Percentiles rank a stretch among this genome's conserved stretches.
These are phyloP conservation scores for Pythium monospermum DNA, from an alignment of 352 stramenopile genomes.

Conservation along the genomic window DNA sequence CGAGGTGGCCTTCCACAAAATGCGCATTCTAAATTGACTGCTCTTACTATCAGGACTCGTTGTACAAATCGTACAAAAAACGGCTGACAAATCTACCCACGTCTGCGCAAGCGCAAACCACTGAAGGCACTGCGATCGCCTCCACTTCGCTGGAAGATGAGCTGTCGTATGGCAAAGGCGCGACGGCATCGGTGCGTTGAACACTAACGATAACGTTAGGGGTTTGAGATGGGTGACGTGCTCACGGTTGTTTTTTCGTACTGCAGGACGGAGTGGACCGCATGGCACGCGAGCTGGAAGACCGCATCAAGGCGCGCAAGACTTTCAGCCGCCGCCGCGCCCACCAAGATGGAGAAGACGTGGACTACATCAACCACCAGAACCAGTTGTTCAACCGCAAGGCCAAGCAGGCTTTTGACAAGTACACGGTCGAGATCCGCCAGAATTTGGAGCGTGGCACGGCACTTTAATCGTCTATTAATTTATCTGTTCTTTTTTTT, in stretches of 20 bases:
- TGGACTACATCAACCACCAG: constrained; percentile 97
- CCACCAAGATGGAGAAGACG: constrained; percentile 87
- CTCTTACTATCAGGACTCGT: constrained; percentile 37
- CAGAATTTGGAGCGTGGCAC: constrained; percentile 98
- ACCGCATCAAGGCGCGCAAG: constrained; percentile 65
- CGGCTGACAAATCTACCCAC: constrained; percentile 57
- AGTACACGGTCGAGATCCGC: constrained; percentile 97
- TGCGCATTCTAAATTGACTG: neutral
- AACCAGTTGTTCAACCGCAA: constrained; percentile 99
- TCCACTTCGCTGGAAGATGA: constrained; percentile 39
- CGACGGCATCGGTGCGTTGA: constrained; percentile 45
- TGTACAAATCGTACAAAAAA: constrained; percentile 86
- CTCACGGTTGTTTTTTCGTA: neutral
- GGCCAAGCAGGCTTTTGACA: constrained; percentile 94
- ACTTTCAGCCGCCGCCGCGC: constrained; percentile 73
- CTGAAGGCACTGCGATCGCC: constrained; percentile 4
- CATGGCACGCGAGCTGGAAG: constrained; percentile 69
- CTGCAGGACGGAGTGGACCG: constrained; percentile 57
- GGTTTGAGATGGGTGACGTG: neutral
- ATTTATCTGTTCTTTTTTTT: constrained; percentile 15
- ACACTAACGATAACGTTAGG: too few species aligned
- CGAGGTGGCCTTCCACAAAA: too few species aligned
- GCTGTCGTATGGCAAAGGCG: constrained; percentile 58
- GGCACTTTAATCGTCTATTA: constrained; percentile 79
- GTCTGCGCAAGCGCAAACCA: constrained; percentile 11